Evolutionary conservation across 139 green algal species (phyloP), one percentile per base, ranked within the genome.

Genomic region (Haematococcus sp.): DNA sequence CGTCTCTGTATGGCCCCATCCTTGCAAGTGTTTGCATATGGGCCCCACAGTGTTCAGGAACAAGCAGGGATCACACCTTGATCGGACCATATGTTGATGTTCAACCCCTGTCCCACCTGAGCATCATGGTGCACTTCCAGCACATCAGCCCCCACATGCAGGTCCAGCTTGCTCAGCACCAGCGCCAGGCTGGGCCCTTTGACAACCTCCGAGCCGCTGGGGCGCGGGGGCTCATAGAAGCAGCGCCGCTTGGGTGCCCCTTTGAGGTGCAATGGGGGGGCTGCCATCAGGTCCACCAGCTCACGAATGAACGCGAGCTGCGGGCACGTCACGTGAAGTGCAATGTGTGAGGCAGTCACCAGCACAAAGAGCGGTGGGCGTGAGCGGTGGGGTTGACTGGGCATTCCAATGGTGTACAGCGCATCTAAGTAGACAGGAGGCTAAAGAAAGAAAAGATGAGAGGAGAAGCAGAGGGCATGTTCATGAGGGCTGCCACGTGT

Each of bases 171-270:
- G 43, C 71, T 68, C 73, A 82, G 72, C 43, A 88, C 64, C 34
- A 76, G 25, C 27, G 71, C 46, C 27, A 78, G 43, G 5, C 64
- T 34, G 31, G 1, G 31, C 22, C 30, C 67, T 31, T 59, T 56
- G 46, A 34, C 30, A 35, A 13, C 22, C 23, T 52, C 74, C 76
- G 30, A 23, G 64, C 43, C 5, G 80, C 67, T 27, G 33, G 46
- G 13, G 3, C 75, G 59, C 56, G 34, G 52, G 31, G 76, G 34
- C 27, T 72, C 71, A 71, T 85, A 92, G 72, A 81, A 84, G 17
- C 84, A 83, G 52, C 88, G 82, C 23, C 85, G 81, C 60, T 83
- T 83, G 5, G 59, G 65, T 0, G 73, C 40, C 4, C 75, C 74
- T n/a, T 82, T 82, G 28, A 88, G 52, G 34, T 76, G 65, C 4